These are phyloP conservation scores for Lathyrus sativus DNA, from an alignment of 306 rosid genomes.

Conservation along the genomic window DNA sequence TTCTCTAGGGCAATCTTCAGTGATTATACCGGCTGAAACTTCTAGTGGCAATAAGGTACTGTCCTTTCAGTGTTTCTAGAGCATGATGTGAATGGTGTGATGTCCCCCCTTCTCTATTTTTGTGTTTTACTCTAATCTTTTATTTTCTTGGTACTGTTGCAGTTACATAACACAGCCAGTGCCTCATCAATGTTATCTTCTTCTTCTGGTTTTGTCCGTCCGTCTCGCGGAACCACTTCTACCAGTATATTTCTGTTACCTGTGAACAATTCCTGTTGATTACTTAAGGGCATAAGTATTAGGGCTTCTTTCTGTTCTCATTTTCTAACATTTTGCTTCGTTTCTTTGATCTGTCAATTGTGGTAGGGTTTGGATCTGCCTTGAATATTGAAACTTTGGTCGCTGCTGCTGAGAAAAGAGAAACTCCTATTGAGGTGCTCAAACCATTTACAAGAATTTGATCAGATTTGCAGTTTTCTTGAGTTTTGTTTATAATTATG, in stretches of 20 bases:
- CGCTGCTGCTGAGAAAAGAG: constrained; percentile 98
- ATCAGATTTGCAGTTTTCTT: constrained; percentile 23
- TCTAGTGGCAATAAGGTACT: constrained; percentile 67
- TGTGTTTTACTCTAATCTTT: background rate
- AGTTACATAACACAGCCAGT: constrained; percentile 58
- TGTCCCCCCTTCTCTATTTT: background rate
- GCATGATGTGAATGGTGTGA: constrained; percentile 7
- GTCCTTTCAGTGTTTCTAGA: constrained; percentile 6
- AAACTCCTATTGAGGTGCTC: constrained; percentile 86
- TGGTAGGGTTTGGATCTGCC: constrained; percentile 93
- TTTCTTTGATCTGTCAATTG: constrained; percentile 31
- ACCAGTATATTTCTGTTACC: constrained; percentile 56
- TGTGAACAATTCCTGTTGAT: constrained; percentile 12
- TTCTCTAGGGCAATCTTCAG: constrained; percentile 62
- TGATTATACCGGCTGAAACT: constrained; percentile 53
- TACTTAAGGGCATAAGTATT: constrained; percentile 7
- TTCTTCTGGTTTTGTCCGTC: constrained; percentile 80
- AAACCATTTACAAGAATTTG: constrained; percentile 20
- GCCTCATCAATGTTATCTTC: constrained; percentile 60
- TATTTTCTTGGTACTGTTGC: constrained; percentile 38
- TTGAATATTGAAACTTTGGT: constrained; percentile 93
- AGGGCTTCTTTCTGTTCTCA: constrained; percentile 20
- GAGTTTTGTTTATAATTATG: constrained; percentile 20
- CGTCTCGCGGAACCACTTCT: constrained; percentile 70
- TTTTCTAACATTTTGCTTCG: constrained; percentile 19